Base-by-base conservation (phyloP, 176 grass and related monocot species). In the Dendrocalamus sinicus region DNA sequence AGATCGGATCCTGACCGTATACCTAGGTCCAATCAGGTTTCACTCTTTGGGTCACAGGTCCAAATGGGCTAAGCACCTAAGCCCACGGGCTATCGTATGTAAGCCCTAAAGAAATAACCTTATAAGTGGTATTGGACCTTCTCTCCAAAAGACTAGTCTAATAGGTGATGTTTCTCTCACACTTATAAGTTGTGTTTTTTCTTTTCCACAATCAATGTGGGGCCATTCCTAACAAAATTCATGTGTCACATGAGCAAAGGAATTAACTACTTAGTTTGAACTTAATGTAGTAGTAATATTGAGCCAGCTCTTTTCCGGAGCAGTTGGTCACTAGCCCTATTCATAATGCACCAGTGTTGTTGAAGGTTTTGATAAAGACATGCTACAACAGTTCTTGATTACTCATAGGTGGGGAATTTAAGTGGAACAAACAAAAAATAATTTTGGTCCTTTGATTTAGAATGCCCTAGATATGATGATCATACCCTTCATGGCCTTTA, bases 391-490 rank as follows among this genome's bases (percentile, higher is more conserved):
- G 61, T 61, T 74, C 30, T 44, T 70, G 66, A 51, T 83, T 20
- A 11, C 43, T 69, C 75, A 44, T 78, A 13, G 35, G 26, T 81
- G 62, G 73, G 48, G 48, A 63, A 67, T 24, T 85, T 19, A 87
- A 69, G 78, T 48, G 70, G 32, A 89, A 44, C 59, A 79, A 87
- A 52, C 84, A 44, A 52, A 52, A 80, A 28, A 32, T 37, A 22
- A 35, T 14, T 26, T 23, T 55, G 60, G 81, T 55, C 80, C 85
- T 84, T n/a, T 11, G 9, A 26, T 76, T 53, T 41, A 69, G 51
- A 58, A n/a, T 53, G 52, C 75, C 17, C 51, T 32, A 22, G 61
- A 20, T 35, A 85, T 1, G 19, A 47, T 45, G 20, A 16, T 58
- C 75, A 68, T 88, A 51, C 26, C 70, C 63, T 76, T 83, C 41